Percentiles rank a stretch among this genome's conserved stretches.
Conservation (phyloP, 306 rosid species). For the Dryas alaskensis region DNA sequence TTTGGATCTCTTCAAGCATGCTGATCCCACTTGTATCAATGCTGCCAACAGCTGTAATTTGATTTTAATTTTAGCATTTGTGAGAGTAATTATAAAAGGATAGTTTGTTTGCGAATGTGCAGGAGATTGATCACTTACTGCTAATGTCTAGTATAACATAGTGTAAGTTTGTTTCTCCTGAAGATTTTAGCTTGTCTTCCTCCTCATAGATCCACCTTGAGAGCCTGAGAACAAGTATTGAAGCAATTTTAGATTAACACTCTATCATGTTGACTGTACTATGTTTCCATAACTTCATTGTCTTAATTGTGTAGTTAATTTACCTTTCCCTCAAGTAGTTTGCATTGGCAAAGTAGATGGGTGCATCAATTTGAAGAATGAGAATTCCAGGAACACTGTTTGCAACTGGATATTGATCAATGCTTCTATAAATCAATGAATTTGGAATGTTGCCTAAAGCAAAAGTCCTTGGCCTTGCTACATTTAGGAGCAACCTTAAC, state of each 20-base stretch:
- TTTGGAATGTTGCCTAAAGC: constrained; percentile 69
- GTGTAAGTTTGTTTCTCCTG: constrained; percentile 37
- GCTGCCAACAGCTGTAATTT: constrained; percentile 41
- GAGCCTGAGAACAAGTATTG: constrained; percentile 21
- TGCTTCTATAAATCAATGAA: constrained; percentile 61
- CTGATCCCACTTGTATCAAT: constrained; percentile 51
- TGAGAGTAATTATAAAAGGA: not conserved
- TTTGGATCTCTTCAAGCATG: constrained; percentile 43
- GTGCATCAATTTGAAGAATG: constrained; percentile 71
- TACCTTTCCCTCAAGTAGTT: constrained; percentile 86
- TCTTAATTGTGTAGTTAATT: no score
- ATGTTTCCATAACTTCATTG: no score
- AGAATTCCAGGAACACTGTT: constrained; percentile 68
- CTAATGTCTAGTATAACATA: constrained; percentile 35
- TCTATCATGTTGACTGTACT: not conserved
- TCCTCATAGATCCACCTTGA: constrained; percentile 48
- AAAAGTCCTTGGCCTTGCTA: constrained; percentile 73
- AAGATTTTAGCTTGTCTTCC: constrained; percentile 39
- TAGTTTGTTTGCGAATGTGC: no score
- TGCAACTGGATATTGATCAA: constrained; percentile 72
- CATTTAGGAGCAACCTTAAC: constrained; percentile 57
- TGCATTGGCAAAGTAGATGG: constrained; percentile 77
- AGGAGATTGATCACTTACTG: constrained; percentile 24
- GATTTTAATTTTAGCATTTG: not conserved
- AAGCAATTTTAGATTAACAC: not conserved